Conservation (phyloP, 2,329 filamentous ascomycete genomes). For the Ramularia endophylla region DNA sequence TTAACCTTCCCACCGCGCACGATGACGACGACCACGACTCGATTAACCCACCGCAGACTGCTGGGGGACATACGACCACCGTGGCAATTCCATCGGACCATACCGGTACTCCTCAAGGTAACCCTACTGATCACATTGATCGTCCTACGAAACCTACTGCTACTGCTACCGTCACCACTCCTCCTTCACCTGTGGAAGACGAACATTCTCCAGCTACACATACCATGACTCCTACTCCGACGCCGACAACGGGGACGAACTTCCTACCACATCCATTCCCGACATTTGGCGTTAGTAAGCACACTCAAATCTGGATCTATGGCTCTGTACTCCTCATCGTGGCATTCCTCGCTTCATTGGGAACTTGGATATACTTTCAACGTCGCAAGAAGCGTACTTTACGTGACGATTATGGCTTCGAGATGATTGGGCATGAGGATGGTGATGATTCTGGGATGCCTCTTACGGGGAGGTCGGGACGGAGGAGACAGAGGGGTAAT, state of each 20-base stretch:
- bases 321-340: slow-evolving; percentile 78
- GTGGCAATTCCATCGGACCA: slow-evolving; percentile 39
- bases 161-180: slow-evolving; percentile 27
- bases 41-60: slow-evolving; percentile 47
- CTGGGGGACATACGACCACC: slow-evolving; percentile 56
- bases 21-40: slow-evolving; percentile 83
- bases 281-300: slow-evolving; percentile 80
- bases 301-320: slow-evolving; percentile 90
- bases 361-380: slow-evolving; percentile 70
- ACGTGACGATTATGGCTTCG: slow-evolving; percentile 87
- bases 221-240: slow-evolving; percentile 10
- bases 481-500: slow-evolving; percentile 61
- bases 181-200: slow-evolving; percentile 26
- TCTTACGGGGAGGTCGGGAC: slow-evolving; percentile 31
- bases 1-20: slow-evolving; percentile 75
- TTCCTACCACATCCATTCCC: slow-evolving; percentile 83
- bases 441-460: slow-evolving; percentile 33
- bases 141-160: slow-evolving; percentile 50
- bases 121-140: slow-evolving; percentile 43
- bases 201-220: slow-evolving; percentile 10
- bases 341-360: slow-evolving; percentile 70
- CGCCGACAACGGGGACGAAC: slow-evolving; percentile 34
- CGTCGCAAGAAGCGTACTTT: slow-evolving; percentile 59
- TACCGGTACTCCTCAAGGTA: slow-evolving; percentile 39
- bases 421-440: slow-evolving; percentile 74